These are phyloP conservation scores for Aspergillus taichungensis DNA, from an alignment of 495 filamentous ascomycete genomes.

Conservation along the genomic window DNA sequence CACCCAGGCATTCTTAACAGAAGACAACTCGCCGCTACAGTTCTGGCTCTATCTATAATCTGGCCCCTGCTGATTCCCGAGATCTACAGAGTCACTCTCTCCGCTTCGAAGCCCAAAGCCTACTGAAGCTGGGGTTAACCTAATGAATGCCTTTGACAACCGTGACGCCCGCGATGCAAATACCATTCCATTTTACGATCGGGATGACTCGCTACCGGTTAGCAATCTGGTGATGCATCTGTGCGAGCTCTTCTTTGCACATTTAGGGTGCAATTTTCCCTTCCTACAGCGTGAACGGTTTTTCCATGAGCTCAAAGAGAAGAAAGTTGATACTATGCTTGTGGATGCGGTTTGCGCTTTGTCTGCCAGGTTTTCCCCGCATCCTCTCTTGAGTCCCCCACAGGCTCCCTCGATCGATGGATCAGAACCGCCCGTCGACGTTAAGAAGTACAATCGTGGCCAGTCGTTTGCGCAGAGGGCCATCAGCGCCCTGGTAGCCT, in stretches of 20 bases:
- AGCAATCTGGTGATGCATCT: constrained; percentile 65
- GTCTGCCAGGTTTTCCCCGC: constrained; percentile 69
- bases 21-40: too few species aligned
- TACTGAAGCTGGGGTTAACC: constrained; percentile 15
- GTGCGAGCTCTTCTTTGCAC: constrained; percentile 66
- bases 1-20: too few species aligned
- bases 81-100: constrained; percentile 23
- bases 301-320: constrained; percentile 60
- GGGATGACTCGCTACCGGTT: constrained; percentile 54
- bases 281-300: constrained; percentile 66
- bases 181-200: constrained; percentile 73
- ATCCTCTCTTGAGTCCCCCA: constrained; percentile 51
- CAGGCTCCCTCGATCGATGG: constrained; percentile 43
- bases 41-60: background rate
- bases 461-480: constrained; percentile 70
- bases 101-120: constrained; percentile 28
- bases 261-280: constrained; percentile 74
- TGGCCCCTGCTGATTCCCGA: constrained; percentile 1
- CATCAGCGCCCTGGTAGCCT: constrained; percentile 63
- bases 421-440: constrained; percentile 23
- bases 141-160: constrained; percentile 24
- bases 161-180: constrained; percentile 46
- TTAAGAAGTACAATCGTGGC: constrained; percentile 45
- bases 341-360: constrained; percentile 77
- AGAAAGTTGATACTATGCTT: constrained; percentile 74